phyloP scores from a whole-genome alignment of 148 eudicot species.

The Rhododendron henanense region DNA sequence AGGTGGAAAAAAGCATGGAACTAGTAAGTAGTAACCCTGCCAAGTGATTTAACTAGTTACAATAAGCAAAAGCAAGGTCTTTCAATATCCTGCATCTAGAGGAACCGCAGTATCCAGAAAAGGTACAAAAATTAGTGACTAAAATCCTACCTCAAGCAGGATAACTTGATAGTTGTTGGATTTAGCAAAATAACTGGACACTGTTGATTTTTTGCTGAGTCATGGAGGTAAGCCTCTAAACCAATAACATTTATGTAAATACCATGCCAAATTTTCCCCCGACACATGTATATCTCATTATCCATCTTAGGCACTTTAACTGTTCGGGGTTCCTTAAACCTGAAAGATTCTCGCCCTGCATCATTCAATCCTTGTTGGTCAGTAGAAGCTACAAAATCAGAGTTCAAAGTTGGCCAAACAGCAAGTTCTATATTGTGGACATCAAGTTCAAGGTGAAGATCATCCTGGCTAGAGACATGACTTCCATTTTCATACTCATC shows the following conservation, averaged over 20 bases:
- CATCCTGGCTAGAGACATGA: slow-evolving; percentile 23
- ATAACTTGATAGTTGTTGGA: slow-evolving; percentile 39
- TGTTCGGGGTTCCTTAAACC: slow-evolving; percentile 31
- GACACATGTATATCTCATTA: slow-evolving; percentile 36
- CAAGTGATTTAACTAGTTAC: not conserved
- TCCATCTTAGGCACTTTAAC: slow-evolving; percentile 23
- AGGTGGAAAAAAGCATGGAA: not conserved
- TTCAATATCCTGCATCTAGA: not conserved
- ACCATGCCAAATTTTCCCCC: slow-evolving; percentile 36
- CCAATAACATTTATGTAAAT: slow-evolving; percentile 47
- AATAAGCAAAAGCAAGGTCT: slow-evolving; percentile 3
- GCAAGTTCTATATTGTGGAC: slow-evolving; percentile 46
- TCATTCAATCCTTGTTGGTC: slow-evolving; percentile 28
- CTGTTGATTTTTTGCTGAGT: slow-evolving; percentile 28
- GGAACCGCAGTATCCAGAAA: not conserved
- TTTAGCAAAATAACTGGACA: slow-evolving; percentile 38
- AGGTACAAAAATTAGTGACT: slow-evolving; percentile 8
- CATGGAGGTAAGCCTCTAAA: slow-evolving; percentile 52
- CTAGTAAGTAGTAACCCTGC: not conserved
- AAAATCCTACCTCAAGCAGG: slow-evolving; percentile 50
- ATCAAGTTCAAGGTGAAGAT: slow-evolving; percentile 37
- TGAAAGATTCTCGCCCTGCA: slow-evolving; percentile 22
- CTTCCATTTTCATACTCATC: slow-evolving; percentile 17
- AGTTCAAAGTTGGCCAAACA: slow-evolving; percentile 50
- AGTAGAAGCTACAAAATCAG: slow-evolving; percentile 27